phyloP scores from a whole-genome alignment of 768 basidiomycete species.

The Panaeolus papilionaceus region DNA sequence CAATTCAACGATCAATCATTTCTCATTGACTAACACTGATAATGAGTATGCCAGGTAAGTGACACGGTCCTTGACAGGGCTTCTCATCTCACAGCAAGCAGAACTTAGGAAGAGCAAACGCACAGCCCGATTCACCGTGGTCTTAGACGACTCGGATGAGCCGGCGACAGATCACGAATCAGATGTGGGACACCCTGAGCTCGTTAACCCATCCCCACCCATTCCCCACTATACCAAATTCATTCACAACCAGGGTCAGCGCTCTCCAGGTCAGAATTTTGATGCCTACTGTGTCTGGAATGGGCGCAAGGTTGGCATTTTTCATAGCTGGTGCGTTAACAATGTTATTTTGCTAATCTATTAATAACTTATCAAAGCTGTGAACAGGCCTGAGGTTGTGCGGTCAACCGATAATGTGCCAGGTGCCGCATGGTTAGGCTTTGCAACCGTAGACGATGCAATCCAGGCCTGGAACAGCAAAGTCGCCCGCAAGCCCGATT shows the following conservation, averaged over 20 bases:
- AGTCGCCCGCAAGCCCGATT: not conserved
- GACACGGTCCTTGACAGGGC: not conserved
- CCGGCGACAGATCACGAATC: not conserved
- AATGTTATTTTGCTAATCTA: not conserved
- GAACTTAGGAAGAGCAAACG: no score
- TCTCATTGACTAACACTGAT: not conserved
- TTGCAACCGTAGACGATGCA: no score
- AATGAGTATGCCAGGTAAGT: not conserved
- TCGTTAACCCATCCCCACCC: no score
- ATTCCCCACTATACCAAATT: not conserved
- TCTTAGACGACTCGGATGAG: no score
- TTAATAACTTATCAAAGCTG: not conserved
- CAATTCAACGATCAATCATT: not conserved
- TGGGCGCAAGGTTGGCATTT: constrained; percentile 7
- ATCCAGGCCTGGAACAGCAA: not conserved
- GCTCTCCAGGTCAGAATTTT: not conserved
- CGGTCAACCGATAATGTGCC: no score
- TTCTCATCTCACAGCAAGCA: no score
- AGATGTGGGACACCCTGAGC: not conserved
- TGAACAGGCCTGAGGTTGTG: not conserved
- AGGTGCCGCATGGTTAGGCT: no score
- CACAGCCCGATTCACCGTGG: no score
- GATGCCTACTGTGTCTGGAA: constrained; percentile 19
- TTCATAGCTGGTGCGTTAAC: constrained; percentile 12
- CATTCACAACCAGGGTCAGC: not conserved